A percentile compares a stretch with the other conserved stretches of the same genome.
phyloP scores from a whole-genome alignment of 805 yeast genomes.

The Schizosaccharomyces cryophilus region DNA sequence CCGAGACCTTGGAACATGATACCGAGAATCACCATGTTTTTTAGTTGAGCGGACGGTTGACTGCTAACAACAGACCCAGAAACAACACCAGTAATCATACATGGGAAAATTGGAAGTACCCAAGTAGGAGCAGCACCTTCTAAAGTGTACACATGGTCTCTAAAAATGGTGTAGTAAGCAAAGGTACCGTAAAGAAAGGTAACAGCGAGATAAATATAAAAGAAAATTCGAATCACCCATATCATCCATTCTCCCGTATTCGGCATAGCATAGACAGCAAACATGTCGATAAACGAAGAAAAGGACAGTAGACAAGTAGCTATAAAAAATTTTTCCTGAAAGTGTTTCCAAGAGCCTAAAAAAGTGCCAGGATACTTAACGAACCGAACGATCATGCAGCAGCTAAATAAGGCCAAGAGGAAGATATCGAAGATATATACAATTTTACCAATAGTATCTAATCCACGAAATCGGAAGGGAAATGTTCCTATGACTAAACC shows the following conservation, averaged over 20 bases:
- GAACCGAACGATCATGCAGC: not conserved
- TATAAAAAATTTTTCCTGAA: not conserved
- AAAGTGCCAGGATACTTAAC: not conserved
- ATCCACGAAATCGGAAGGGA: not conserved
- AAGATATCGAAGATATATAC: not conserved
- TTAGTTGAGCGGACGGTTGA: not conserved
- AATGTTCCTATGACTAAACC: not conserved
- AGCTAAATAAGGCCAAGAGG: not conserved
- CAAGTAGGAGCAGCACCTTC: not conserved
- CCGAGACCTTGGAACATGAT: constrained; percentile 1
- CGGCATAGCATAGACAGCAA: not conserved
- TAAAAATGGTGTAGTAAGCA: not conserved
- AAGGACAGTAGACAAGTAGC: not conserved
- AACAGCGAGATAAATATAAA: not conserved
- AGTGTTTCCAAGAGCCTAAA: not conserved
- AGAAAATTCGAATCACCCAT: not conserved
- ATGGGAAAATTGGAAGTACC: constrained; percentile 2
- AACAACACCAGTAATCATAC: not conserved
- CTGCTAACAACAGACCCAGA: not conserved
- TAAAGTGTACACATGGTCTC: not conserved
- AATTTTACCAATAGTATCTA: not conserved
- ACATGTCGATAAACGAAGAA: not conserved
- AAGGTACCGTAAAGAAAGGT: not conserved
- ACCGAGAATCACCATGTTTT: not conserved
- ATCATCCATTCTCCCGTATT: not conserved